These are phyloP conservation scores for Aureobasidium uvarum DNA, from an alignment of 2,329 filamentous ascomycete genomes.

Conservation along the genomic window DNA sequence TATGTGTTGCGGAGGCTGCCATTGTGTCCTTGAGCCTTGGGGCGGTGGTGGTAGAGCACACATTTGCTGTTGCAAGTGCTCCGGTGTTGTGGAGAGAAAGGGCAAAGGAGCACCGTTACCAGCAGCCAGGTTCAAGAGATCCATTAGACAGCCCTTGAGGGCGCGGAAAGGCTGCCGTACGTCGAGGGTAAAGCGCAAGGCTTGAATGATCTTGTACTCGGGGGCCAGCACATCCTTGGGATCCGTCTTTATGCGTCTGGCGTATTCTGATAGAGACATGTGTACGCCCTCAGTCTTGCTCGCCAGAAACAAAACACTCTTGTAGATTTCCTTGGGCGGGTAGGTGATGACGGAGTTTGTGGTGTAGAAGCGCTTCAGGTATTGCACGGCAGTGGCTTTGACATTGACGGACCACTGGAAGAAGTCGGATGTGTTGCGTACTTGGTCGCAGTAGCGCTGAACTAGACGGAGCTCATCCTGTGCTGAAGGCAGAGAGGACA, in stretches of 20 bases:
- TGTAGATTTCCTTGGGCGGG: conserved; percentile 82
- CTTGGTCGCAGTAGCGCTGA: conserved; percentile 67
- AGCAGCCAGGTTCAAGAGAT: conserved; percentile 67
- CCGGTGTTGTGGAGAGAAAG: conserved; percentile 27
- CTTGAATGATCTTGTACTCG: conserved; percentile 90
- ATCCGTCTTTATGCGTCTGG: conserved; percentile 55
- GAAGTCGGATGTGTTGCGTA: conserved; percentile 52
- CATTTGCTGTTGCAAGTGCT: conserved; percentile 36
- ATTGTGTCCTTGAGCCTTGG: conserved; percentile 7
- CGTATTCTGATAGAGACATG: conserved; percentile 63
- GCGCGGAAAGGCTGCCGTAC: conserved; percentile 87
- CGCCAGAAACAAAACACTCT: conserved; percentile 87
- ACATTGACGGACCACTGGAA: conserved; percentile 62
- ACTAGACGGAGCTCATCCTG: conserved; percentile 81
- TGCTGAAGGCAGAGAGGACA: conserved; percentile 57
- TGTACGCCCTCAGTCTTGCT: conserved; percentile 89
- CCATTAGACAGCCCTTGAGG: conserved; percentile 81
- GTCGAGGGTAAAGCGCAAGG: conserved; percentile 88
- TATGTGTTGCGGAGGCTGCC: conserved; percentile 6
- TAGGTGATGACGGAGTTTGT: conserved; percentile 97
- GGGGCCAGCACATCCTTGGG: conserved; percentile 81
- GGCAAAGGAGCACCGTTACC: conserved; percentile 51
- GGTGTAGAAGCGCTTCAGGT: conserved; percentile 91
- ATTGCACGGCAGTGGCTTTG: conserved; percentile 78
- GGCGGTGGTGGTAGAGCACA: conserved; percentile 33